Evolutionary conservation across 2,329 filamentous ascomycete species (phyloP), one percentile per base, ranked within the genome.

Genomic region (Didymella sp.): DNA sequence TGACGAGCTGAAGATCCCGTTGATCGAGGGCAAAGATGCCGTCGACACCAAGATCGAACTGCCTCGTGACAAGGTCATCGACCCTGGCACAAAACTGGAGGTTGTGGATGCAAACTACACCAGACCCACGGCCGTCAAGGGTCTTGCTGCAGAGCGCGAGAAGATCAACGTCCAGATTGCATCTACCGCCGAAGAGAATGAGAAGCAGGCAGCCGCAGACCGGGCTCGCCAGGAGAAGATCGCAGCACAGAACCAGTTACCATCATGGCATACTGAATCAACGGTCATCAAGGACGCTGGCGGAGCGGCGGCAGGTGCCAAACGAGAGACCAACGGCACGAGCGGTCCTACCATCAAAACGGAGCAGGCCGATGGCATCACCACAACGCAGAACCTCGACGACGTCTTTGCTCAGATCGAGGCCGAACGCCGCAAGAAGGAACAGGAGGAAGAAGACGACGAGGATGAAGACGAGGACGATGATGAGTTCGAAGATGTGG

Each of bases 1-100:
- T 58, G 91, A 95, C 71, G 81, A 84, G n/a, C 82, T 88, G 6
- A 81, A 86, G 33, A 86, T 96, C 6, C 90, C 91, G 1, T 88
- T 79, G 51, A 89, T 89, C 70, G 88, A 85, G 62, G 92, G 91
- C 64, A 88, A 92, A 46, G 82, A 85, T 21, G 89, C 90, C 2
- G 80, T 90, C 22, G 80, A 83, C 22, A 83, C 83, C 48, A 84
- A 85, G 17, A 81, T 87, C 13, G 86, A 87, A 3, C 85, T 93
- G 24, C 77, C 85, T 50, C 84, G 89, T 62, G 87, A 90, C 62
- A 84, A 86, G 38, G 85, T 84, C 11, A 83, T 77, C 44, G 81
- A 92, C 72, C 88, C 89, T 61, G 86, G 84, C 5, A 84, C 82
- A 17, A 79, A 81, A 46, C 87, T 86, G 6, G 79, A 85, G 30